A percentile compares a stretch with the other conserved stretches of the same genome.
Evolutionary conservation across 352 stramenopile genomes (phyloP).

Genomic region (Thraustochytrium striatum): DNA sequence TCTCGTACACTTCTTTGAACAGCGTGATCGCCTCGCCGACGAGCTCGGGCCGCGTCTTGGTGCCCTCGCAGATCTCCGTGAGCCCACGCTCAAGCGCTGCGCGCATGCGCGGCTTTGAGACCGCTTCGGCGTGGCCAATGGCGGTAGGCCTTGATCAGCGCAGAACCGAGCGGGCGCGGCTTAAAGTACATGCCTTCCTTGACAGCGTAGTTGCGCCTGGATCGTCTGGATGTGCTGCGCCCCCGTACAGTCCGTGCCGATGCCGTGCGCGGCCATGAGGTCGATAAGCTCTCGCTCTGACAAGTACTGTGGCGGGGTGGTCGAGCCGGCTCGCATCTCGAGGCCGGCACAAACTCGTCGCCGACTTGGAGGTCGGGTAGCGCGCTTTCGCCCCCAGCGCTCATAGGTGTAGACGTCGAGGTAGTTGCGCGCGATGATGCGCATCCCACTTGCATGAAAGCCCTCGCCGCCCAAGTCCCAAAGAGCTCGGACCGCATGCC

Average conservation of each 20-base stretch:
- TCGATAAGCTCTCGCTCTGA: conserved; percentile 85
- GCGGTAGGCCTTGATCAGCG: conserved; percentile 41
- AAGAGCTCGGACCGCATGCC: conserved; percentile 31
- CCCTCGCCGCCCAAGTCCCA: conserved; percentile 64
- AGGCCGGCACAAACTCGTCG: conserved; percentile 66
- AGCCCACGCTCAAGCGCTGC: conserved; percentile 28
- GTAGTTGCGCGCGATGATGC: conserved; percentile 86
- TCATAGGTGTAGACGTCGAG: conserved; percentile 92
- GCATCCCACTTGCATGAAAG: conserved; percentile 78
- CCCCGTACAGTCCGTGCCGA: conserved; percentile 90
- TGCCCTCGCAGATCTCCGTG: conserved; percentile 28
- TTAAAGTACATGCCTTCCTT: conserved; percentile 61
- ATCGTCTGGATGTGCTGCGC: conserved; percentile 98
- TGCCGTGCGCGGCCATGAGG: conserved; percentile 89
- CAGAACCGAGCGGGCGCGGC: conserved; percentile 25
- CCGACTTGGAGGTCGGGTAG: conserved; percentile 76
- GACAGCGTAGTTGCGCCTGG: conserved; percentile 88
- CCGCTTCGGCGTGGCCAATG: conserved; percentile 37
- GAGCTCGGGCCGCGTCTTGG: background rate
- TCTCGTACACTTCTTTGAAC: background rate
- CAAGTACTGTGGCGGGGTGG: conserved; percentile 74
- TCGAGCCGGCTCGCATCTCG: conserved; percentile 61
- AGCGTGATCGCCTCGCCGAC: background rate
- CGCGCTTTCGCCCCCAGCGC: conserved; percentile 70
- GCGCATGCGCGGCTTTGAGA: conserved; percentile 27